Percentiles rank a stretch among this genome's conserved stretches.
Conservation (phyloP, 2,329 filamentous ascomycete species). For the Exophiala aquamarina region DNA sequence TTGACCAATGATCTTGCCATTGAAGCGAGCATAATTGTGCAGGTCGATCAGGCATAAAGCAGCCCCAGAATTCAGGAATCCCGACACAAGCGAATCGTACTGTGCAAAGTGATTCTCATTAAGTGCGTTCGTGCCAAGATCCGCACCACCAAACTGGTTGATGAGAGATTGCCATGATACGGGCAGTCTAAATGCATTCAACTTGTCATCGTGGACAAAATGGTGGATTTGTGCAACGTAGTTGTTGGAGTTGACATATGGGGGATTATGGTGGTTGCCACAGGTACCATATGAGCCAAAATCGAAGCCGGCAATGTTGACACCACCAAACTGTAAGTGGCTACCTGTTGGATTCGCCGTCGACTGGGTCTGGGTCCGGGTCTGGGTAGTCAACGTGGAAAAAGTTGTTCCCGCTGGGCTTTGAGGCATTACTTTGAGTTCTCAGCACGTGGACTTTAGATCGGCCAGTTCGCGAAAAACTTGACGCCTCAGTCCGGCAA, state of each 20-base stretch:
- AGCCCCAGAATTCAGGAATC: constrained; percentile 55
- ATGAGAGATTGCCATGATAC: constrained; percentile 63
- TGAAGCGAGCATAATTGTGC: constrained; percentile 53
- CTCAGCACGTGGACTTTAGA: too few relatives aligned
- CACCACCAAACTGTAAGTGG: constrained; percentile 30
- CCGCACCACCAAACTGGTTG: constrained; percentile 51
- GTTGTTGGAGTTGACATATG: constrained; percentile 23
- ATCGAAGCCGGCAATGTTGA: constrained; percentile 50
- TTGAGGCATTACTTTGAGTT: too few relatives aligned
- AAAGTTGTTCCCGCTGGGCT: neutral
- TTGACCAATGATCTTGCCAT: constrained; percentile 64
- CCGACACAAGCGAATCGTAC: constrained; percentile 58
- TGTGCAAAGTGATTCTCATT: constrained; percentile 45
- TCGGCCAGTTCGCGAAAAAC: too few relatives aligned
- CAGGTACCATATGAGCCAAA: constrained; percentile 42
- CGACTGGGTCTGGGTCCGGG: neutral
- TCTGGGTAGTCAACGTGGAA: neutral
- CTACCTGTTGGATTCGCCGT: neutral
- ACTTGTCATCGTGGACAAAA: constrained; percentile 52
- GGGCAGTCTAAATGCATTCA: constrained; percentile 60
- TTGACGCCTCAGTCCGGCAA: too few relatives aligned
- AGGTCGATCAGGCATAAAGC: constrained; percentile 60
- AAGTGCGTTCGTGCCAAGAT: constrained; percentile 40
- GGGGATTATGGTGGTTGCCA: neutral
- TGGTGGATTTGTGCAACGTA: constrained; percentile 57